phyloP scores from a whole-genome alignment of 495 filamentous ascomycete genomes.

The Xylaria bambusicola region DNA sequence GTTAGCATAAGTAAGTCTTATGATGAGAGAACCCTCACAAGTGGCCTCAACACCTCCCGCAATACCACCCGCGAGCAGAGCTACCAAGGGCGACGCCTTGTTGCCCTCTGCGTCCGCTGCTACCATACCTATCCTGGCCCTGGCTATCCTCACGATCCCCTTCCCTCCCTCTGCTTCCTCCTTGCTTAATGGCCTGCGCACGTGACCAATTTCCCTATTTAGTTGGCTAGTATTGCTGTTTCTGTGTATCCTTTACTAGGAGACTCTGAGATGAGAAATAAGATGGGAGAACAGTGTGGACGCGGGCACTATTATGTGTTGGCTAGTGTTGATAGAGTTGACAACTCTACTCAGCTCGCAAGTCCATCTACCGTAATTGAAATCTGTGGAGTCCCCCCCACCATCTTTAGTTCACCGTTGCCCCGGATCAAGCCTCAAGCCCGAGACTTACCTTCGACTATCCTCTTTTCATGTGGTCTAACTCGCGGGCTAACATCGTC shows the following conservation, averaged over 20 bases:
- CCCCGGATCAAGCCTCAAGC: not conserved
- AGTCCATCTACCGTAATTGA: no score
- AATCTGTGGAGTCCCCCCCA: not conserved
- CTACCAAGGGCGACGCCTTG: conserved; percentile 46
- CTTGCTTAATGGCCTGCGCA: not conserved
- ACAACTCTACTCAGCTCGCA: no score
- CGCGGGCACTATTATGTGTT: no score
- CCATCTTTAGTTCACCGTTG: not conserved
- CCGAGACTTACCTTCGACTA: not conserved
- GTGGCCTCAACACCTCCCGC: conserved; percentile 59
- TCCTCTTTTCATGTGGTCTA: not conserved
- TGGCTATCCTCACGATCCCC: not conserved
- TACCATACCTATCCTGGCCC: conserved; percentile 6
- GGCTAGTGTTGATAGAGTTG: no score
- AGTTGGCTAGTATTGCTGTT: no score
- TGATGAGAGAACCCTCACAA: conserved; percentile 13
- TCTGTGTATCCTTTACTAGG: no score
- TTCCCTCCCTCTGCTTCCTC: not conserved
- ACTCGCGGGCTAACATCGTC: not conserved
- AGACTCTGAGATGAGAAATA: not conserved
- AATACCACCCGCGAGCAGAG: conserved; percentile 55
- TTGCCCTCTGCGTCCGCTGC: conserved; percentile 24
- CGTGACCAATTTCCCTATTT: no score
- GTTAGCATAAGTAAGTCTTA: no score
- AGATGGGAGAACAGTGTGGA: no score